Conservation (phyloP, 75 land plant species). For the Larix kaempferi region DNA sequence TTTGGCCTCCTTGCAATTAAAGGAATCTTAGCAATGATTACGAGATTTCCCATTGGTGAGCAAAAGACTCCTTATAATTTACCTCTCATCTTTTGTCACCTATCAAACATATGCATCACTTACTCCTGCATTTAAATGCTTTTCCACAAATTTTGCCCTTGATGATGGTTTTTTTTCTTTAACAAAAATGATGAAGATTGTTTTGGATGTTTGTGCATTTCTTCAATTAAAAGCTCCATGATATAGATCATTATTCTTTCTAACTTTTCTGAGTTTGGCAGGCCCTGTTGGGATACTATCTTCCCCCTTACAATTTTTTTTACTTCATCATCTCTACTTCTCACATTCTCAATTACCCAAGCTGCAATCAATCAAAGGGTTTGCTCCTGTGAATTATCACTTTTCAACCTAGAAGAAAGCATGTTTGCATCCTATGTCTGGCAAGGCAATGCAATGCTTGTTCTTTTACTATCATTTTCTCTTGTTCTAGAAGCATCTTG, state of each 20-base stretch:
- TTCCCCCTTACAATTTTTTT: constrained; percentile 22
- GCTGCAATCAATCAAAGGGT: constrained; percentile 26
- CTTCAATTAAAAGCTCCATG: constrained; percentile 55
- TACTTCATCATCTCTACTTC: constrained; percentile 57
- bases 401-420: constrained; percentile 9
- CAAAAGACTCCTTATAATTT: no score
- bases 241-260: constrained; percentile 77
- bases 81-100: no score
- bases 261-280: constrained; percentile 51
- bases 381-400: neutral
- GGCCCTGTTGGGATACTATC: constrained; percentile 29
- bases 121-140: no score
- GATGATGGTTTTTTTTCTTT: constrained; percentile 66
- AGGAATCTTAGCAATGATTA: no score
- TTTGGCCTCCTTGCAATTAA: no score
- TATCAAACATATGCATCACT: no score
- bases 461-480: constrained; percentile 4
- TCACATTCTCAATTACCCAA: constrained; percentile 77
- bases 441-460: neutral
- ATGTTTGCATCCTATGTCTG: neutral
- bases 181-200: constrained; percentile 65
- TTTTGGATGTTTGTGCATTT: constrained; percentile 33
- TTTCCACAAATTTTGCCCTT: no score
- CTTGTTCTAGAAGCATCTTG: no score
- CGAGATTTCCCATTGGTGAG: no score